These are phyloP conservation scores for Pleurotus pulmonarius DNA, from an alignment of 768 basidiomycete species.

Conservation along the genomic window DNA sequence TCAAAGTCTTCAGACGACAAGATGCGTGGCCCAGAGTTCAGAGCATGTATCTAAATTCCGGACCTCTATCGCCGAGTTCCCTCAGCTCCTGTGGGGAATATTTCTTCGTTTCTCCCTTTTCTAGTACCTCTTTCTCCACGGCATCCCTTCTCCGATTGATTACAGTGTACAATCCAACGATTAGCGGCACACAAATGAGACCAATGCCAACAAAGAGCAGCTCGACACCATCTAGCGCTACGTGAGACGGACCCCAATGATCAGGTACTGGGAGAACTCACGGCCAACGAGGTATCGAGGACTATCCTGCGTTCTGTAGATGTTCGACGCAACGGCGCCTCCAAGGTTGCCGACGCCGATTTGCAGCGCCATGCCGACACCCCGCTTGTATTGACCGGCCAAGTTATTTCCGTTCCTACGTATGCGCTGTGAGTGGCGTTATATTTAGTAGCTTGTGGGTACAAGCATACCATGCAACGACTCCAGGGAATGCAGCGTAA, in stretches of 20 bases:
- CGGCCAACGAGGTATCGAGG: slow-evolving; percentile 64
- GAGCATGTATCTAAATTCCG: neutral
- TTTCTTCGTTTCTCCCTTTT: neutral
- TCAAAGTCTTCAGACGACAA: too few species aligned
- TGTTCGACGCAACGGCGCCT: slow-evolving; percentile 61
- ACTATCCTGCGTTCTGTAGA: slow-evolving; percentile 55
- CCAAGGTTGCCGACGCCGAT: slow-evolving; percentile 67
- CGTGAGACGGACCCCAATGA: neutral
- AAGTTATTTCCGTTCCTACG: slow-evolving; percentile 64
- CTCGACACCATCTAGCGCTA: neutral
- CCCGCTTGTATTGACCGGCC: slow-evolving; percentile 68
- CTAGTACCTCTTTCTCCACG: neutral
- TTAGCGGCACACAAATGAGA: neutral
- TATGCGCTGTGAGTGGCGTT: neutral
- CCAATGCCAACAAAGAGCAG: neutral
- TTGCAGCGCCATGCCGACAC: slow-evolving; percentile 63
- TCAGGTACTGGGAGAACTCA: slow-evolving; percentile 27
- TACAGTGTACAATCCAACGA: neutral
- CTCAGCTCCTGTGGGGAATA: neutral
- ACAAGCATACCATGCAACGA: slow-evolving; percentile 52
- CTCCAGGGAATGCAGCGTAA: slow-evolving; percentile 56
- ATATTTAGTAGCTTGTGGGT: neutral
- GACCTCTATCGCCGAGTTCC: neutral
- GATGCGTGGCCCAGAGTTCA: neutral
- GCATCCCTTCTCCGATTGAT: neutral